Base-by-base conservation (phyloP, 805 yeast species). In the Wickerhamiella nectarea region DNA sequence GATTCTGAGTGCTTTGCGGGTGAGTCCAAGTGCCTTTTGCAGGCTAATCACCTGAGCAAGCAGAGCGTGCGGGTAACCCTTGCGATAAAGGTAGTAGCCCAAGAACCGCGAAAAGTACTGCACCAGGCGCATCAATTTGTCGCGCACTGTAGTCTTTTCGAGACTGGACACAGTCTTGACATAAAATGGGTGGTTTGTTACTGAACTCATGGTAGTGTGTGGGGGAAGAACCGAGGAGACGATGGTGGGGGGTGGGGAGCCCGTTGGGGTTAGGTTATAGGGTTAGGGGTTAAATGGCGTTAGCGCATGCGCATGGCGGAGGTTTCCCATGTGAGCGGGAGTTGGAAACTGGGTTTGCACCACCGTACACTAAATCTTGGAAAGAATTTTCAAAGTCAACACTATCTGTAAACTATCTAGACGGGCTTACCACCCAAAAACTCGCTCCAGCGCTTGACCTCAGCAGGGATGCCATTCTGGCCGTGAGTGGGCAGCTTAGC, bases 401-500 rank as follows among this genome's bases (percentile, higher is more conserved):
- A n/a, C n/a, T n/a, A n/a, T n/a, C n/a, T n/a, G n/a, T 12, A 19
- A 36, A 22, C 10, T 19, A 19, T n/a, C 15, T 39, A 33, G 19
- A 85, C 87, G 43, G 93, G 91, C 70, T 84, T 87, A 43, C 94
- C 94, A 47, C 94, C 95, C 58, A 91, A 75, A 58, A 81, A 91
- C 62, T 89, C 96, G 67, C 94, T 84, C 99, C 99, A 91, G 65
- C 96, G 76, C 59, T 70, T 72, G 43, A 86, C 97, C 67, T 91
- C 97, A 17, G 65, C 57, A 45, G 98, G 97, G 52, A 89, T 74
- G 8, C 56, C 56, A 36, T 61, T 63, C 26, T 65, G 65, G 46
- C 68, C 70, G 42, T 76, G 64, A 56, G 72, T 71, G 52, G 75
- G 66, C 52, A 82, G 70, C 58, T 86, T 85, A 44, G 66, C 75